phyloP scores from a whole-genome alignment of 2,329 filamentous ascomycete genomes.

The Aureobasidium uvarum region DNA sequence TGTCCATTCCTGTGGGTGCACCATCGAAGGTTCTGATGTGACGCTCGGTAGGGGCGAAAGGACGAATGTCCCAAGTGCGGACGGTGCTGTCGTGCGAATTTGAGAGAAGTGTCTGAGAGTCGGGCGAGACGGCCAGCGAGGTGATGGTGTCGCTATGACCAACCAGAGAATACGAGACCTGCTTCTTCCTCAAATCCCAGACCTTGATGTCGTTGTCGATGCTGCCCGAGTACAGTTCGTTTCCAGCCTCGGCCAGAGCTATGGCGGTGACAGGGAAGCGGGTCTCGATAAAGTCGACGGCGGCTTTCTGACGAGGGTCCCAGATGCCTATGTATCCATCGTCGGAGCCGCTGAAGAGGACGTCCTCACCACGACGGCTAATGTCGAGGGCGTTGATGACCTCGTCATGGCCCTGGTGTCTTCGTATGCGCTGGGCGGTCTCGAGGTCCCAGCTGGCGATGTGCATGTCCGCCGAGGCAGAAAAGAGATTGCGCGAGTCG shows the following conservation, averaged over 20 bases:
- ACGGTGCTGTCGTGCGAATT: slow-evolving; percentile 94
- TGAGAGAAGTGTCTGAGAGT: slow-evolving; percentile 84
- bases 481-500: slow-evolving; percentile 86
- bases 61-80: slow-evolving; percentile 91
- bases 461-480: slow-evolving; percentile 89
- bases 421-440: slow-evolving; percentile 84
- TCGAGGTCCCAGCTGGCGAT: slow-evolving; percentile 94
- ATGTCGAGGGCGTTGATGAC: slow-evolving; percentile 92
- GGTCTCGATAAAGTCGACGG: slow-evolving; percentile 82
- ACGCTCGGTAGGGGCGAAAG: slow-evolving; percentile 85
- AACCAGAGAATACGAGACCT: slow-evolving; percentile 79
- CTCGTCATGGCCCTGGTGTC: slow-evolving; percentile 91
- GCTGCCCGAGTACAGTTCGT: slow-evolving; percentile 89
- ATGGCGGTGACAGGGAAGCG: slow-evolving; percentile 91
- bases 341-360: slow-evolving; percentile 87
- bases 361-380: slow-evolving; percentile 83
- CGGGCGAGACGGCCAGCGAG: slow-evolving; percentile 85
- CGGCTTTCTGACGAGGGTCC: slow-evolving; percentile 90
- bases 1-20: slow-evolving; percentile 81
- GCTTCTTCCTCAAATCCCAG: slow-evolving; percentile 93
- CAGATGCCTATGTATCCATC: slow-evolving; percentile 93
- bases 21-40: slow-evolving; percentile 88
- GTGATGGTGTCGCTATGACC: slow-evolving; percentile 93
- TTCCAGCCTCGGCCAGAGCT: slow-evolving; percentile 87
- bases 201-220: slow-evolving; percentile 98